phyloP scores from a whole-genome alignment of 164 flowering plant genomes.

The Tetrastigma voinierianum region DNA sequence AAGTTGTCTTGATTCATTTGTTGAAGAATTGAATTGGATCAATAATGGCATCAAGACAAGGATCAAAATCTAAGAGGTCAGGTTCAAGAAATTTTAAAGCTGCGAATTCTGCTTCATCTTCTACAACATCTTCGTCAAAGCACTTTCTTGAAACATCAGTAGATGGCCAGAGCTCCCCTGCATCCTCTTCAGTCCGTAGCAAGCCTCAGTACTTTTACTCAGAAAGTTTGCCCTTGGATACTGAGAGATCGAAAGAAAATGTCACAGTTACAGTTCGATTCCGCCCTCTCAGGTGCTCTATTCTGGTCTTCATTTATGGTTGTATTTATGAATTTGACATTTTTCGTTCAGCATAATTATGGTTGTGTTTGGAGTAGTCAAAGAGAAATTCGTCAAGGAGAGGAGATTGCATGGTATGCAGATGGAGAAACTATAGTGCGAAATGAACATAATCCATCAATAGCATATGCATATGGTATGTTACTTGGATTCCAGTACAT shows the following conservation, averaged over 20 bases:
- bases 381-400: constrained; percentile 93
- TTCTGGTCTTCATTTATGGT: neutral
- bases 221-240: constrained; percentile 37
- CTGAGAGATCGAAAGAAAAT: constrained; percentile 75
- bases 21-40: constrained; percentile 9
- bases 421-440: constrained; percentile 93
- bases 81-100: constrained; percentile 30
- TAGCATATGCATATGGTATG: constrained; percentile 95
- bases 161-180: constrained; percentile 64
- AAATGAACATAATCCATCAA: constrained; percentile 75
- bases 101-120: constrained; percentile 56
- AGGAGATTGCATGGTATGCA: constrained; percentile 97
- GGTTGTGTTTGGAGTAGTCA: constrained; percentile 45
- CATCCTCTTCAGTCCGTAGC: constrained; percentile 55
- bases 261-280: constrained; percentile 94
- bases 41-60: constrained; percentile 60
- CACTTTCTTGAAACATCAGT: constrained; percentile 48
- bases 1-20: constrained; percentile 1
- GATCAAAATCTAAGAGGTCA: constrained; percentile 41
- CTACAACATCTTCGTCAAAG: constrained; percentile 66
- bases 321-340: neutral
- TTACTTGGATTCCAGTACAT: neutral
- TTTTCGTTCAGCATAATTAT: neutral
- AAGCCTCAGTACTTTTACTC: constrained; percentile 57
- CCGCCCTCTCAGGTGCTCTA: constrained; percentile 84